Evolutionary conservation across 2,329 filamentous ascomycete genomes (phyloP).

Genomic region (Chrysoporthe austroafricana): DNA sequence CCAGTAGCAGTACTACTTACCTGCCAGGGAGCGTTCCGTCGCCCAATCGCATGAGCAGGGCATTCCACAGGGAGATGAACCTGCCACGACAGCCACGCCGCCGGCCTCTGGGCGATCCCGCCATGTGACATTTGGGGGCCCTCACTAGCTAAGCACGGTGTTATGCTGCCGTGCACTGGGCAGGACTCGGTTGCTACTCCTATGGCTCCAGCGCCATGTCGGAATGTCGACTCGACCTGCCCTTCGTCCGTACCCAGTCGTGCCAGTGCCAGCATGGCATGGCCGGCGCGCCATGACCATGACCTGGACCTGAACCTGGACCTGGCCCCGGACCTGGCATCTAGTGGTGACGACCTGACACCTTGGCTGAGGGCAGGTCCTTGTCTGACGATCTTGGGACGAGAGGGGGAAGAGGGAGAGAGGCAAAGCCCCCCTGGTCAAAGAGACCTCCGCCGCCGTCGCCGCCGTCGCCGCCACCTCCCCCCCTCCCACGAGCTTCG

Average conservation of each 20-base stretch:
- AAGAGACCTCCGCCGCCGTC: too few species aligned
- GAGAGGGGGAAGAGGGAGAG: neutral
- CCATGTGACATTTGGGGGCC: neutral
- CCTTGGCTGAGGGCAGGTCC: neutral
- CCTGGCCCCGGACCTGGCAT: too few species aligned
- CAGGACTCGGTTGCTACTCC: neutral
- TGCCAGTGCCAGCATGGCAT: too few species aligned
- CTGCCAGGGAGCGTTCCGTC: neutral
- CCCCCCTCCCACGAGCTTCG: neutral
- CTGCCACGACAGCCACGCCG: neutral
- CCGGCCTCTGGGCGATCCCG: neutral
- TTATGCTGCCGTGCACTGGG: neutral
- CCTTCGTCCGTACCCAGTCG: too few species aligned
- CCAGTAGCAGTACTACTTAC: neutral
- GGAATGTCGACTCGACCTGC: too few species aligned
- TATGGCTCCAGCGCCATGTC: too few species aligned
- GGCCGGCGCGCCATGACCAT: neutral
- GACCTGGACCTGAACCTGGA: too few species aligned
- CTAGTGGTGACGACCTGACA: conserved; percentile 1
- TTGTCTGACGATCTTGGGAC: neutral
- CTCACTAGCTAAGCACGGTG: neutral
- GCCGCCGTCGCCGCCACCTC: too few species aligned
- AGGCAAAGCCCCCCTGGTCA: neutral
- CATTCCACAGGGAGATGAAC: neutral
- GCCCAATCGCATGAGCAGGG: neutral